Percentiles rank a stretch among this genome's conserved stretches.
Conservation (phyloP, 805 yeast species). For the Isabelozyma heimii region DNA sequence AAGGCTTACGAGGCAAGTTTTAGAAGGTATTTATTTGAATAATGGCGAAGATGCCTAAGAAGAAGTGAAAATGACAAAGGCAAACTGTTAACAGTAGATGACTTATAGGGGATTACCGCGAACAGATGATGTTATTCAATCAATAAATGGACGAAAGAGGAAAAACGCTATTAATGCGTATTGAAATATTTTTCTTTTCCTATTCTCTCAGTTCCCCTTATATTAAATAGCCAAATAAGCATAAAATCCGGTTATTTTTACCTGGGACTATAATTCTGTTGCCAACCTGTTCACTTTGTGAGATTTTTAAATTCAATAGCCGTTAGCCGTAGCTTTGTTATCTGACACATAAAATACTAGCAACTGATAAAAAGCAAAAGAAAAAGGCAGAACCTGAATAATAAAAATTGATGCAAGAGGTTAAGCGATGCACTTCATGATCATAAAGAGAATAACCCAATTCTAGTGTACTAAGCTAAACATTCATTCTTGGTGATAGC, state of each 20-base stretch:
- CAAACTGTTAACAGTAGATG: background rate
- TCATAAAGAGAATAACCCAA: background rate
- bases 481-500: background rate
- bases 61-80: background rate
- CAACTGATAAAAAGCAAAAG: background rate
- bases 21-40: background rate
- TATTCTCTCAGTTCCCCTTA: background rate
- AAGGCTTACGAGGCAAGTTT: no score
- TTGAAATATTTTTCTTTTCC: no score
- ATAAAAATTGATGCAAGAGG: background rate
- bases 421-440: background rate
- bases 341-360: background rate
- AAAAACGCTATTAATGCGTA: background rate
- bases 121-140: background rate
- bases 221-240: background rate
- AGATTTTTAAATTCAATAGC: background rate
- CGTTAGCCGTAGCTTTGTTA: background rate
- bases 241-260: background rate
- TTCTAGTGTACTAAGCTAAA: background rate
- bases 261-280: background rate
- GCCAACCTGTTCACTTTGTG: background rate
- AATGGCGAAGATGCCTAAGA: background rate
- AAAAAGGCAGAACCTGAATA: background rate
- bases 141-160: background rate
- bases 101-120: background rate